Percentiles rank a stretch among this genome's conserved stretches.
Conservation (phyloP, 768 basidiomycete genomes). For the Pulveroboletus sp. region DNA sequence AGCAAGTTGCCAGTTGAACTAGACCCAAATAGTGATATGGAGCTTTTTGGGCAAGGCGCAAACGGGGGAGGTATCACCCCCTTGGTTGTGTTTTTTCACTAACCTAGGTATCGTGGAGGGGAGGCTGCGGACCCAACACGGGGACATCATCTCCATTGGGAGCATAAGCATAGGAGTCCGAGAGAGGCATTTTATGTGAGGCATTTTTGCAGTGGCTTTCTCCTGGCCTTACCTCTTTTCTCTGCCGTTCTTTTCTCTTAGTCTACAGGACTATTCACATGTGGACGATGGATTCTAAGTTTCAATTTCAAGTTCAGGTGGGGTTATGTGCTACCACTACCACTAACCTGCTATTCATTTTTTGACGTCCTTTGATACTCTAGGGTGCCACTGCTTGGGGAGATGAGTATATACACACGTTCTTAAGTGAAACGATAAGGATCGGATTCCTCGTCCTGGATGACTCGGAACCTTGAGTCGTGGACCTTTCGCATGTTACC, state of each 20-base stretch:
- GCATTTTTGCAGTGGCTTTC: neutral
- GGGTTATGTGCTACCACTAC: neutral
- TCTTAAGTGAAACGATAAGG: constrained; percentile 15
- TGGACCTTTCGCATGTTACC: neutral
- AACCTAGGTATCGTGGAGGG: too few species aligned
- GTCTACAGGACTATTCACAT: constrained; percentile 10
- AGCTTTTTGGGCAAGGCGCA: too few species aligned
- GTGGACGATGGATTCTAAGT: constrained; percentile 17
- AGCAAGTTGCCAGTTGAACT: too few species aligned
- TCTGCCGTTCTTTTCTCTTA: too few species aligned
- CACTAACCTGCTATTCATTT: neutral
- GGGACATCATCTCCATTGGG: neutral
- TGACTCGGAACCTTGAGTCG: too few species aligned
- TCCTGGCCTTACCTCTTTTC: neutral
- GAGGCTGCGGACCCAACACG: too few species aligned
- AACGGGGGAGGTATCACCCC: too few species aligned
- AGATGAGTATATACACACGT: constrained; percentile 9
- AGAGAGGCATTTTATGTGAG: constrained; percentile 3
- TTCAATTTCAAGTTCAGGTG: constrained; percentile 13
- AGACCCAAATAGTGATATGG: too few species aligned
- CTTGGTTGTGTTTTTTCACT: too few species aligned
- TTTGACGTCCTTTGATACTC: neutral
- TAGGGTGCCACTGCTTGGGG: constrained; percentile 20
- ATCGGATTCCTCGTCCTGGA: constrained; percentile 11
- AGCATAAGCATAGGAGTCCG: too few species aligned